Base-by-base conservation (phyloP, 768 basidiomycete species). In the Collybiopsis confluens region DNA sequence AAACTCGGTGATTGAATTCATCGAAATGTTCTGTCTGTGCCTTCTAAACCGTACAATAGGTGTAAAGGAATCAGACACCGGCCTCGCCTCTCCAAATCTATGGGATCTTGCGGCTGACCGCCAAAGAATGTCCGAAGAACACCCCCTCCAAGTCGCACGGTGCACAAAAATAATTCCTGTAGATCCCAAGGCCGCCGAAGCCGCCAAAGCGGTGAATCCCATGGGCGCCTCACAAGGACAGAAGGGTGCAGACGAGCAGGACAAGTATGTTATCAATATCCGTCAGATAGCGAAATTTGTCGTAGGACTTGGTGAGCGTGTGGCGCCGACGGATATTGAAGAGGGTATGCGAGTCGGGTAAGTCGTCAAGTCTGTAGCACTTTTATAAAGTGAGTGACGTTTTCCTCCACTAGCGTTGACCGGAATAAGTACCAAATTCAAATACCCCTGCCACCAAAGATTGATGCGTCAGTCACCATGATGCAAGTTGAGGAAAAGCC, bases 261-360 rank as follows among this genome's bases (percentile, higher is more conserved):
- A 98, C 74, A 95, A 98, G 72, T 98, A 99, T 71, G 92, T 99
- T 63, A 98, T 99, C 71, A 97, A 96, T 68, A 95, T 99, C 71
- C 97, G 98, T 69, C 97, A 99, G 73, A 97, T 98, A 65, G 97
- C 97, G 8, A 99, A 99, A 72, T 98, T 98, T 66, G 97, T 99
- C 9, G 97, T 99, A 40, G 97, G 94, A 18, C 74, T 99, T 4
- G 95, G 94, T 18, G 97, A 99, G 61, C 87, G 93, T 38, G 94
- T 99, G 1, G 92, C 97, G 21, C 91, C 94, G 10, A 97, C 96
- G 2, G 97, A 99, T 73, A 94, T 99, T 50, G 97, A 99, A 69
- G 97, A 99, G 75, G 97, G 97, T n/a, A 99, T 99, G 97, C 88
- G 97, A 51, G 97, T 99, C 37, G 97, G 96, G 96, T 98, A 65